These are phyloP conservation scores for Bretschneidera sinensis DNA, from an alignment of 345 rosid species.

Conservation along the genomic window DNA sequence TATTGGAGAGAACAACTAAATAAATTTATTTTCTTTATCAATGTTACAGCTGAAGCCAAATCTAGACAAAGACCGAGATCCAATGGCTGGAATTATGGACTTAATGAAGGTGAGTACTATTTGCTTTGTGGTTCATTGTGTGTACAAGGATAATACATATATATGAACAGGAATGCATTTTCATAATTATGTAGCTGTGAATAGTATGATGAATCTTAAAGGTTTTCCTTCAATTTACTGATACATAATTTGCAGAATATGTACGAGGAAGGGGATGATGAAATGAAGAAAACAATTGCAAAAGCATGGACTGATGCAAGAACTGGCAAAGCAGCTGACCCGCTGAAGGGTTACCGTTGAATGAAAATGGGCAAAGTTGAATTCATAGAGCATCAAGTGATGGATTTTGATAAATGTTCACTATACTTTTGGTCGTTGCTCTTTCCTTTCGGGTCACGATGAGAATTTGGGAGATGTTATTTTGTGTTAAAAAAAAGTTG, in stretches of 20 bases:
- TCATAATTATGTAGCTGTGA: too few relatives aligned
- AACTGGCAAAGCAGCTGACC: conserved; percentile 76
- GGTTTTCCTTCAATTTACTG: not conserved
- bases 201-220: not conserved
- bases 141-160: not conserved
- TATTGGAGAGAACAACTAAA: not conserved
- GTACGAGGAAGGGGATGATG: conserved; percentile 95
- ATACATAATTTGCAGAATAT: conserved; percentile 47
- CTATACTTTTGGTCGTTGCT: too few relatives aligned
- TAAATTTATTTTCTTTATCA: not conserved
- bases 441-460: too few relatives aligned
- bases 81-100: conserved; percentile 99
- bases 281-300: conserved; percentile 90
- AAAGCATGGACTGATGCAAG: conserved; percentile 99
- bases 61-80: conserved; percentile 69
- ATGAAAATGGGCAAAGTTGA: not conserved
- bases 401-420: not conserved
- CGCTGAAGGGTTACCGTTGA: conserved; percentile 39
- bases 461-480: too few relatives aligned
- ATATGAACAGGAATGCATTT: too few relatives aligned
- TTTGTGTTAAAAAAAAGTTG: too few relatives aligned
- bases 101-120: conserved; percentile 66
- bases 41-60: conserved; percentile 68
- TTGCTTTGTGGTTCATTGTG: not conserved
- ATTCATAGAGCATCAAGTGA: not conserved